A percentile compares a stretch with the other conserved stretches of the same genome.
phyloP scores from a whole-genome alignment of 345 rosid species.

The Salix viminalis region DNA sequence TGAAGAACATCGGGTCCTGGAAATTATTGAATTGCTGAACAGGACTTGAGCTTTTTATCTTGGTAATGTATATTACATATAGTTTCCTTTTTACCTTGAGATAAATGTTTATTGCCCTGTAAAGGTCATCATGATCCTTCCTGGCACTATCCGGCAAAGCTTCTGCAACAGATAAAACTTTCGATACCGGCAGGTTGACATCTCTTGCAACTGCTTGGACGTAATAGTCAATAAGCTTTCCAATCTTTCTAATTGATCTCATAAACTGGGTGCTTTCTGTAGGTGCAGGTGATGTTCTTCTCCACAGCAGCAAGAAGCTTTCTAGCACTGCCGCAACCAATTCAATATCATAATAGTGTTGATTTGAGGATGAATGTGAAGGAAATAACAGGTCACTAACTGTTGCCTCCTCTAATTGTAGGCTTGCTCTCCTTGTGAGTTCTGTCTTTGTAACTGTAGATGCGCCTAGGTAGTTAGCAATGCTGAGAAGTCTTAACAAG shows the following conservation, averaged over 20 bases:
- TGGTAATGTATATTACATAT: neutral
- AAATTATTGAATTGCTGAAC: neutral
- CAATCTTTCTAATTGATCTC: constrained; percentile 57
- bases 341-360: constrained; percentile 51
- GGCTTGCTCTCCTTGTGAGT: constrained; percentile 65
- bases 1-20: neutral
- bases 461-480: constrained; percentile 62
- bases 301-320: constrained; percentile 62
- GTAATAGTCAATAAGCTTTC: constrained; percentile 69
- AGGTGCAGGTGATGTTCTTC: constrained; percentile 54
- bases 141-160: constrained; percentile 63
- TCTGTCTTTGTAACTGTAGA: constrained; percentile 67
- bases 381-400: constrained; percentile 60
- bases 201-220: constrained; percentile 75
- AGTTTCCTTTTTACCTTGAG: constrained; percentile 54
- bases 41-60: neutral
- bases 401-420: constrained; percentile 76
- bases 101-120: constrained; percentile 77
- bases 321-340: constrained; percentile 62
- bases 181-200: constrained; percentile 51
- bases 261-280: constrained; percentile 35
- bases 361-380: constrained; percentile 44
- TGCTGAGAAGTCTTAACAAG: constrained; percentile 76
- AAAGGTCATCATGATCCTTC: constrained; percentile 72
- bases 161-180: constrained; percentile 64